Base-by-base conservation (phyloP, 1,284 basidiomycete genomes). In the Puccinia novopanici region DNA sequence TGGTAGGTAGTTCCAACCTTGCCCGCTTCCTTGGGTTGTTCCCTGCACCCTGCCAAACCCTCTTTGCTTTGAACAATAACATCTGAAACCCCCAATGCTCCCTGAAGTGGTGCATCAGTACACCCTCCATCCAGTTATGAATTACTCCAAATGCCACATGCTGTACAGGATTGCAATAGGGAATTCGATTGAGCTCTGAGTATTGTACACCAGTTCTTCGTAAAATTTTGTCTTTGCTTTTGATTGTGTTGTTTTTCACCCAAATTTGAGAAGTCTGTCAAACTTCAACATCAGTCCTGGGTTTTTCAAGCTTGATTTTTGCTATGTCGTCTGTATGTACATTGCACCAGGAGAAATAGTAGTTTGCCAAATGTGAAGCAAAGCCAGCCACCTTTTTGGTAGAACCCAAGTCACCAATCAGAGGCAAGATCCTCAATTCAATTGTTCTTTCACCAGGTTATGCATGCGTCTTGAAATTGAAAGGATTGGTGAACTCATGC, bases 91-190 rank as follows among this genome's bases (percentile, higher is more conserved):
- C 76, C 76, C 76, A 79, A 55, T 42, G 30, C 37, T 57, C 17
- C 6, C 48, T 6, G 40, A 79, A 79, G 54, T 71, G 67, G 27
- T 79, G 76, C 37, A 27, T 40, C 17, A 79, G 76, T 0, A 79
- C 76, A 27, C 67, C 75, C 22, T 79, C 76, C 50, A 70, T n/a
- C 76, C 76, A 79, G 42, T 71, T 79, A 30, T 79, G 76, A 54
- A 79, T 71, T 15, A 61, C 24, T 24, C 76, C 67, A 8, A 79
- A 37, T 8, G 76, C 30, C 0, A 79, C 55, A 45, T 79, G 65
- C 9, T 27, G 8, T 0, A 72, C 67, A 37, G 76, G 76, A 50
- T 71, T 37, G n/a, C 50, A 30, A 27, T 72, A 79, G 1, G 5
- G 24, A 9, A 79, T 45, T 70, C 19, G 19, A 57, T 79, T 79